Base-by-base conservation (phyloP, 768 basidiomycete genomes). In the Pulveroboletus sp. region DNA sequence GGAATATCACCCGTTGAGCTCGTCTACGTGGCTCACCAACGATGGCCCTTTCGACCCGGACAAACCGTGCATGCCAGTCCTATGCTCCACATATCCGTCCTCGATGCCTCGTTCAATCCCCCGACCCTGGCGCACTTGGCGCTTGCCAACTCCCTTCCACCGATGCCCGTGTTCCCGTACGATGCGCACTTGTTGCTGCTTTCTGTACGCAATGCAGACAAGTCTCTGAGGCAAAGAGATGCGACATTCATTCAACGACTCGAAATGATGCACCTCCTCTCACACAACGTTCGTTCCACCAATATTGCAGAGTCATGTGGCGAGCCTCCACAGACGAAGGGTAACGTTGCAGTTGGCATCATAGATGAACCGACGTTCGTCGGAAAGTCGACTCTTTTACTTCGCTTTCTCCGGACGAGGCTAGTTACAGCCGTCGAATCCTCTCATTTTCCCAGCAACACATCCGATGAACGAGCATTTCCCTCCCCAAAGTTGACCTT, bases 61-160 rank as follows among this genome's bases (percentile, higher is more conserved):
- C 56, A 18, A 30, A 53, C 26, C 17, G 43, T 6, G 9, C 56
- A 48, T 43, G 18, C 49, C 3, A 39, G 42, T 15, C 49, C 52
- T 14, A 62, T 65, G 3, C 62, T 83, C 32, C 76, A 74, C 46
- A 76, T 94, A 41, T 77, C 86, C 4, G 73, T 94, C n/a, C 76
- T 96, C 35, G 94, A 96, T 59, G 86, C 92, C 1, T 93, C 91
- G 1, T 97, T 90, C 71, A 95, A 97, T 61, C 93, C 93, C 3
- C 94, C 94, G 1, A 93, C 90, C 3, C 65, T 78, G 21, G 90
- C 93, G 0, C 93, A 97, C 66, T 75, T 86, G 46, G 85, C 86
- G 3, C 81, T 97, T 41, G 82, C 82, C 26, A 80, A 78, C 50
- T 69, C 76, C 5, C 49, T 43, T 8, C 57, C 47, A 58, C 64